Conservation (phyloP, 139 green algal genomes). For the Chlamydomonas applanata region DNA sequence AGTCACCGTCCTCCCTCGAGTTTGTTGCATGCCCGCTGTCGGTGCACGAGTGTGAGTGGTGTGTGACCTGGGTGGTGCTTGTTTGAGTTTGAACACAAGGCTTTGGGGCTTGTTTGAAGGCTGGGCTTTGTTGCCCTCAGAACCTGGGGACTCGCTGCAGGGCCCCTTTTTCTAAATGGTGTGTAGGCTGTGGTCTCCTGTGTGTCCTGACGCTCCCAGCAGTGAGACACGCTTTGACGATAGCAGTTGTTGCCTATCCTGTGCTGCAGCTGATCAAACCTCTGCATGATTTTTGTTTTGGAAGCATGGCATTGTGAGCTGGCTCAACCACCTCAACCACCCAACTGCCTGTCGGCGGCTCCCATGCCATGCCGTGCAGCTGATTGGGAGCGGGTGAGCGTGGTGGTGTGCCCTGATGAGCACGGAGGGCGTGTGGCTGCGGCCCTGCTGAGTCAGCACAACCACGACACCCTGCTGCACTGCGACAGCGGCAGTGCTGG, state of each 20-base stretch:
- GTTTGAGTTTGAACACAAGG: no score
- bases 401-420: constrained; percentile 2
- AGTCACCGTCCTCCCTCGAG: background rate
- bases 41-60: constrained; percentile 8
- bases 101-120: no score
- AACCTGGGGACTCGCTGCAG: no score
- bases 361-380: constrained; percentile 6
- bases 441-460: constrained; percentile 14
- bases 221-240: no score
- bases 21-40: background rate
- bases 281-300: background rate
- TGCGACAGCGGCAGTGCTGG: background rate
- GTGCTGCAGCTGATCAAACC: background rate
- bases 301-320: no score
- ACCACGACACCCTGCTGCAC: constrained; percentile 6
- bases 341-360: background rate
- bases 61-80: background rate
- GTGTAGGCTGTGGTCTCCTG: no score
- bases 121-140: no score
- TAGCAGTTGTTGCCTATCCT: no score
- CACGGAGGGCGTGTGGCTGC: background rate
- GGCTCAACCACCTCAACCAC: background rate
- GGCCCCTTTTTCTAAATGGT: no score
- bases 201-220: no score
- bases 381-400: constrained; percentile 13